Conservation (phyloP, 495 filamentous ascomycete species). For the Trichoderma erinaceum region DNA sequence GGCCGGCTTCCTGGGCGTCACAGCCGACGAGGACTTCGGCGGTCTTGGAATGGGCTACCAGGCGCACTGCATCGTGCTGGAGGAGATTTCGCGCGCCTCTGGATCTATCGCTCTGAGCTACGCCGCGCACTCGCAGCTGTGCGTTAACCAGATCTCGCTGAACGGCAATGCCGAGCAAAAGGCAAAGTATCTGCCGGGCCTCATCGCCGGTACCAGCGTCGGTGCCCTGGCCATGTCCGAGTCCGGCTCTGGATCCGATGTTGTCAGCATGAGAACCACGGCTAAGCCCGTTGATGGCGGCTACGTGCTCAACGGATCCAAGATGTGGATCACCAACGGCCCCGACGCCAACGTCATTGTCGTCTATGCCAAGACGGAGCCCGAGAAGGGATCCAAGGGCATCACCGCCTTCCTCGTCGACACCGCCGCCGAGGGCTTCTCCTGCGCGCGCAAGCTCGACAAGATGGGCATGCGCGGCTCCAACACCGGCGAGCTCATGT, state of each 20-base stretch:
- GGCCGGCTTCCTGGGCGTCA: slow-evolving; percentile 88
- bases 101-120: slow-evolving; percentile 89
- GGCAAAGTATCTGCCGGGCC: slow-evolving; percentile 65
- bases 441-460: slow-evolving; percentile 84
- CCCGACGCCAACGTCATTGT: slow-evolving; percentile 86
- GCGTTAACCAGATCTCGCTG: slow-evolving; percentile 91
- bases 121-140: slow-evolving; percentile 93
- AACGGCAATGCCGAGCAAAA: slow-evolving; percentile 83
- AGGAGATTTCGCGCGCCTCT: slow-evolving; percentile 61
- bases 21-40: slow-evolving; percentile 88
- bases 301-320: slow-evolving; percentile 80
- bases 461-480: slow-evolving; percentile 97
- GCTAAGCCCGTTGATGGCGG: slow-evolving; percentile 79
- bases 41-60: slow-evolving; percentile 93
- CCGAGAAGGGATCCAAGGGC: slow-evolving; percentile 74
- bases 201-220: slow-evolving; percentile 75
- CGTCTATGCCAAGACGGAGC: slow-evolving; percentile 92
- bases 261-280: slow-evolving; percentile 88
- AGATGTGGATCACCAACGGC: slow-evolving; percentile 99
- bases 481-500: slow-evolving; percentile 92
- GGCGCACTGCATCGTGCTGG: slow-evolving; percentile 94
- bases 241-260: slow-evolving; percentile 83
- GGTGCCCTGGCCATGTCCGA: slow-evolving; percentile 96
- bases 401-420: slow-evolving; percentile 94
- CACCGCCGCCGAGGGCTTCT: slow-evolving; percentile 67